phyloP scores from a whole-genome alignment of 176 grass and related monocot species.

The Pharus latifolius region DNA sequence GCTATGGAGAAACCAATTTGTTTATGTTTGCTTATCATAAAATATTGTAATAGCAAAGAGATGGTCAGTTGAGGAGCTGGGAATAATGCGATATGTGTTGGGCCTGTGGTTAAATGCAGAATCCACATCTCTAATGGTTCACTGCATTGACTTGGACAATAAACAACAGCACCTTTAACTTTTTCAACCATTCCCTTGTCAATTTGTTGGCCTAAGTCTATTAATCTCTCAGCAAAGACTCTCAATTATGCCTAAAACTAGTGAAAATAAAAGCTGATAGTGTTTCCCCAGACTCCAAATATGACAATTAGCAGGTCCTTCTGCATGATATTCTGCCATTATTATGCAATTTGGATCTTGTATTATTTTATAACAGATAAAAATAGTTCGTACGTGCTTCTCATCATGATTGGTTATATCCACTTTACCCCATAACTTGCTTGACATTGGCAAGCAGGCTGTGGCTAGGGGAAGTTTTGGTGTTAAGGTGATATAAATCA shows the following conservation, averaged over 20 bases:
- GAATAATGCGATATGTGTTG: not conserved
- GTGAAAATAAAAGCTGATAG: not conserved
- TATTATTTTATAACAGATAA: not conserved
- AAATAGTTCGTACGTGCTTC: not conserved
- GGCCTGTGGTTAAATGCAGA: not conserved
- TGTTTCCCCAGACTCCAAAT: not conserved
- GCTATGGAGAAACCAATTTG: not conserved
- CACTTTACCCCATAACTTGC: not conserved
- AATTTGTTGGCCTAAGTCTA: not conserved
- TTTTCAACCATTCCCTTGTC: not conserved
- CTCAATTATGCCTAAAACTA: not conserved
- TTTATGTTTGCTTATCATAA: not conserved
- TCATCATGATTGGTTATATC: not conserved
- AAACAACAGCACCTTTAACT: not conserved
- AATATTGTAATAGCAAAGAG: not conserved
- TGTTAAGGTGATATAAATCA: conserved; percentile 6
- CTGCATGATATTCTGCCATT: not conserved
- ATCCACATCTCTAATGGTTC: not conserved
- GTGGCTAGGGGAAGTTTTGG: not conserved
- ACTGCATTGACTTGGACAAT: not conserved
- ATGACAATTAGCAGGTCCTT: no score
- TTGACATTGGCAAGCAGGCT: not conserved
- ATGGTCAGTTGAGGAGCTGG: not conserved
- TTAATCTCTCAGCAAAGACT: not conserved
- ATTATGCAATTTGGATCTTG: not conserved